Evolutionary conservation across 1,284 basidiomycete genomes (phyloP), one percentile per base, ranked within the genome.

Genomic region (Ceratobasidium sp.): DNA sequence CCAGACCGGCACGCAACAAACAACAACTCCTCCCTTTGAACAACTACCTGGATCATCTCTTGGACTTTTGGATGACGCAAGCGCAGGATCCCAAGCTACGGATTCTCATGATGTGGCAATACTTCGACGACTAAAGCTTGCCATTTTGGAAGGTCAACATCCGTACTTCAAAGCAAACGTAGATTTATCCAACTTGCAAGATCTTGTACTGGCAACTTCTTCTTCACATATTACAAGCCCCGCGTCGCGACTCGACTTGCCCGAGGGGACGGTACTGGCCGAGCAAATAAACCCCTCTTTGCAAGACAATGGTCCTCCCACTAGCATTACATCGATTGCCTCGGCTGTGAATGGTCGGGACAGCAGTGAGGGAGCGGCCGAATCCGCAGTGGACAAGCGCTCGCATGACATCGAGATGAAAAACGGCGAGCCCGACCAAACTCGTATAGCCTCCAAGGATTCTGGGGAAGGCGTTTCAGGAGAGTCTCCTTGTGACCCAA

Each of bases 1-100:
- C 23, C 65, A 66, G 48, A 50, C 27, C 38, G 30, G 50, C 46
- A 44, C 10, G 27, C 27, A 66, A 66, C 44, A 23, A 48, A 46
- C 12, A n/a, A 12, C 62, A 12, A 50, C 65, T 30, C 8, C n/a
- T 27, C 27, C 44, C 27, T 10, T 44, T 50, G n/a, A 16, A 14
- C 18, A 7, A 50, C 46, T 23, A 41, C 46, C 48, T 33, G 60
- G 71, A 33, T 46, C 57, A 62, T 35, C 59, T 62, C 71, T 74
- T 74, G 71, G 71, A 74, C 71, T 74, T 59, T 44, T 74, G 44
- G 57, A 74, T 46, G 71, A 74, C 71, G 57, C 57, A 50, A 74
- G 59, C 46, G 23, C 46, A 64, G 71, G 71, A 74, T 35, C 33
- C 59, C 71, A 60, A 14, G 30, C 46, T 20, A 64, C 71, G 10